Evolutionary conservation across 1,139 yeast species (phyloP), one percentile per base, ranked within the genome.

Genomic region (Starmera stellimalicola): DNA sequence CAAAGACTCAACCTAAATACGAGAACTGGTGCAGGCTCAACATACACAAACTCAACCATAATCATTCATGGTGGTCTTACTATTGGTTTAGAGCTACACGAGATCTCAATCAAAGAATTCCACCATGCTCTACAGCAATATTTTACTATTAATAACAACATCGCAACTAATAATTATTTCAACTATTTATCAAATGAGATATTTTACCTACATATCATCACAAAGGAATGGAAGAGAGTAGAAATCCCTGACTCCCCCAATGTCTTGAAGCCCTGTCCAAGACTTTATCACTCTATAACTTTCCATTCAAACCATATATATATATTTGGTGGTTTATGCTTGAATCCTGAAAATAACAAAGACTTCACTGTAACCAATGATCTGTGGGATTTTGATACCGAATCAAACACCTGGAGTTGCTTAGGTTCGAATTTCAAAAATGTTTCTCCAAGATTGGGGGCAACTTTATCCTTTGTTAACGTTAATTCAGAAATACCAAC

Each of bases 41-140:
- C 70, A 3, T 60, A 76, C 12, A 63, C 67, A 33, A 69, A 75
- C 43, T 77, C 87, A 12, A 60, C 74, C 35, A 63, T 80, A 2
- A 67, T 74, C 32, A 73, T 73, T 0, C 72, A 65, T 48, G 88
- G 87, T n/a, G 91, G 91, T 1, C 54, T 76, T n/a, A 69, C 76
- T 1, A 56, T 73, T 16, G 81, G 79, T 1, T 48, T 77, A 18
- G 73, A 70, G 30, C 50, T 78, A 18, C 42, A 48, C 7, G 44
- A 59, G 14, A 57, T 70, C 18, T 50, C 55, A 2, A 53, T 65
- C 23, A 51, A 49, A 1, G 68, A 60, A 31, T 41, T 42, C n/a
- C 47, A 38, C 32, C 27, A 33, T 25, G 37, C 37, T 16, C 33
- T 41, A 24, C 31, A 33, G 7, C 29, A 27, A 5, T 16, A 18